Evolutionary conservation across 345 rosid species (phyloP), one percentile per base, ranked within the genome.

Genomic region (Angophora floribunda): DNA sequence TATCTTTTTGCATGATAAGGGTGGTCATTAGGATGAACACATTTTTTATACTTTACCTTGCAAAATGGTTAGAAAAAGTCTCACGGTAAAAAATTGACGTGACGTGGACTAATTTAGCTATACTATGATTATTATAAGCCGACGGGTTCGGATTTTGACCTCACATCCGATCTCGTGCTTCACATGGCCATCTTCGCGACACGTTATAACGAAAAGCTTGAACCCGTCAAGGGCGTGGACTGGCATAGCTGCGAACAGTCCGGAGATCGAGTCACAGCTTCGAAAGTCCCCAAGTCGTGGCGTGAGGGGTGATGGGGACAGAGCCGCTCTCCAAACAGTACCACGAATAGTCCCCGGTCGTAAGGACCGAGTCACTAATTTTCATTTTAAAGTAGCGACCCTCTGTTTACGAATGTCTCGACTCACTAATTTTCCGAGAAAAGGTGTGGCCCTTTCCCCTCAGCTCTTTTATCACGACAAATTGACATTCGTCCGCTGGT

Each of bases 101-200:
- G 4, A 26, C 15, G 7, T 2, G 1, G 1, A 4, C n/a, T 59
- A 5, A 26, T 26, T 59, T 3, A 11, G 8, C 9, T 7, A 55
- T 21, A 55, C 41, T 36, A 36, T 36, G 41, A 36, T 2, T 36
- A 36, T 36, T 36, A 61, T 12, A 28, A 26, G 15, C 11, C 2
- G 10, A 65, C 0, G 14, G 78, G 41, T 6, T 26, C 14, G 3
- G 19, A 30, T 3, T 7, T 30, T 19, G 6, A 3, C 24, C 7
- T 19, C 14, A 12, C 26, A 6, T 19, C 7, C 6, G 26, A 9
- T 1, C 59, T 55, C 10, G 3, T 19, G 26, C 7, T 55, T 21
- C 1, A 15, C 36, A 36, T 0, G 84, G 13, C 15, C 1, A 7
- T 0, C 75, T 7, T 63, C 2, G n/a, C 16, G 36, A n/a, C 75